Percentiles rank a stretch among this genome's conserved stretches.
Conservation (phyloP, 176 grass and related monocot genomes). For the Tuctoria greenei region DNA sequence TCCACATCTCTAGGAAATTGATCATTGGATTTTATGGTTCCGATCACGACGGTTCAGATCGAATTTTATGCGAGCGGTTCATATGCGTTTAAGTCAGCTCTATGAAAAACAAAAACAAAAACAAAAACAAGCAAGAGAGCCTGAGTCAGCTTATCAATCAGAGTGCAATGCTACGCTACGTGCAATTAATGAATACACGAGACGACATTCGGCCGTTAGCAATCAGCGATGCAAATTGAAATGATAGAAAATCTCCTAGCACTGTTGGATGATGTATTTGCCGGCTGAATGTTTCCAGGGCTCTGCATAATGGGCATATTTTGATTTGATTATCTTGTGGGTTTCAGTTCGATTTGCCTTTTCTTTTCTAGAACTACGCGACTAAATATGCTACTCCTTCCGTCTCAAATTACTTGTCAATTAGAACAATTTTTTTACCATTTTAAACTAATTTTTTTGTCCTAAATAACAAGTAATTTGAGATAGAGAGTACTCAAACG, state of each 20-base stretch:
- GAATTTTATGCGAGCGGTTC: not conserved
- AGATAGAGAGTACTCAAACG: too few species aligned
- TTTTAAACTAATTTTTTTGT: too few species aligned
- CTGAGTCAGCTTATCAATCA: constrained; percentile 28
- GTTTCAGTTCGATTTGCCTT: not conserved
- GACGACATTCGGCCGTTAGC: not conserved
- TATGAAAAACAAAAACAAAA: not conserved
- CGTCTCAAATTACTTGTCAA: too few species aligned
- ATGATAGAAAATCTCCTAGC: not conserved
- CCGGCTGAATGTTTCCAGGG: not conserved
- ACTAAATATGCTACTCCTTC: too few species aligned
- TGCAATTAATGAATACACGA: not conserved
- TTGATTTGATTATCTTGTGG: not conserved
- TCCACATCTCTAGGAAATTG: not conserved
- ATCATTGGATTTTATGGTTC: not conserved
- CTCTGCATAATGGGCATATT: not conserved
- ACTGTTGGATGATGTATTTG: too few species aligned
- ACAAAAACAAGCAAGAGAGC: not conserved
- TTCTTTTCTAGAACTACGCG: not conserved
- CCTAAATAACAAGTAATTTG: too few species aligned
- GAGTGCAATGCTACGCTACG: not conserved
- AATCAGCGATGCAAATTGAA: not conserved
- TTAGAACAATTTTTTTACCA: too few species aligned
- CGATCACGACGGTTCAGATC: not conserved
- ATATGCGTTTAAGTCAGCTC: constrained; percentile 1